These are phyloP conservation scores for Acanthamoeba lenticulata DNA, from an alignment of 208 protist genomes.

Conservation along the genomic window DNA sequence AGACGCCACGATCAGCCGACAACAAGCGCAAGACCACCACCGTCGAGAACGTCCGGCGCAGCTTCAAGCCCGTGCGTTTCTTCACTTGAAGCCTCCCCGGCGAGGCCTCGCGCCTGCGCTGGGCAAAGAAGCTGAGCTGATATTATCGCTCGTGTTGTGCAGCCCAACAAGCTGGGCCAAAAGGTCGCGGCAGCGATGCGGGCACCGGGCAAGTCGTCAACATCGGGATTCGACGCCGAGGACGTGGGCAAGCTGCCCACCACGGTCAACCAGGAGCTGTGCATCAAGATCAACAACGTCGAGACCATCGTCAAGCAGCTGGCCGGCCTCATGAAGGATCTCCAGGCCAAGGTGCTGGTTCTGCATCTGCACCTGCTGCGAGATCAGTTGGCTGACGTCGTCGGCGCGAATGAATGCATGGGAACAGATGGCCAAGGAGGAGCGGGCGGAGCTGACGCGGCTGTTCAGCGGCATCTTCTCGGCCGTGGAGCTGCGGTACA, in stretches of 20 bases:
- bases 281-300: conserved; percentile 62
- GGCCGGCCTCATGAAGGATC: conserved; percentile 20
- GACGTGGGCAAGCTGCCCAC: conserved; percentile 36
- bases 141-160: too few species aligned
- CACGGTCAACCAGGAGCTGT: conserved; percentile 37
- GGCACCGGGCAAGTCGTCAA: not conserved
- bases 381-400: too few species aligned
- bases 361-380: not conserved
- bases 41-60: too few species aligned
- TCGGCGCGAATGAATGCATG: too few species aligned
- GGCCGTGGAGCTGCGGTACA: conserved; percentile 16
- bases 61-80: not conserved
- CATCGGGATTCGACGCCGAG: not conserved
- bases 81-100: not conserved
- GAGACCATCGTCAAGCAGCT: conserved; percentile 55
- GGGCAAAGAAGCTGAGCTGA: too few species aligned
- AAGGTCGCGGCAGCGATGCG: not conserved
- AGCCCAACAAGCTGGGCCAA: not conserved
- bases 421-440: not conserved
- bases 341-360: not conserved
- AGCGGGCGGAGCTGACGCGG: not conserved
- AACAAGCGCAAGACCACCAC: too few species aligned
- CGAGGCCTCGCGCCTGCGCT: too few species aligned
- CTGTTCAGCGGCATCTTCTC: conserved; percentile 15
- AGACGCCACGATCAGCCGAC: too few species aligned